Evolutionary conservation across 305 asterid genomes (phyloP).

Genomic region (Rubia occidens): DNA sequence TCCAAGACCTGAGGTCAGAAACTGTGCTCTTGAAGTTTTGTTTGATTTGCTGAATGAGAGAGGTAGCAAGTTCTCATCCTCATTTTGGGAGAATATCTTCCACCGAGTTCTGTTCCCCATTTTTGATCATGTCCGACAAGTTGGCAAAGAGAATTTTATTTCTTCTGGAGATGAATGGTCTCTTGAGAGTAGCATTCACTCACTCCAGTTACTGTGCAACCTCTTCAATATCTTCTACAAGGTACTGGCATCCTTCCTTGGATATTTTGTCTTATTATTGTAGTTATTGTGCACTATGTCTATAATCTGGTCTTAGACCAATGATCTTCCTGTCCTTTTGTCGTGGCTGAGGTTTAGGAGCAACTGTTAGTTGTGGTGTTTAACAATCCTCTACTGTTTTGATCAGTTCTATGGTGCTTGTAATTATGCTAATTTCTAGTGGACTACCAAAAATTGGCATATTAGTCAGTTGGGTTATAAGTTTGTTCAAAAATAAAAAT

Average conservation of each 20-base stretch:
- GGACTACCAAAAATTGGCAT: neutral
- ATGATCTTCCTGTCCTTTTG: neutral
- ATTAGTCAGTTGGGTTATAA: slow-evolving; percentile 1
- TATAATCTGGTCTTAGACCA: neutral
- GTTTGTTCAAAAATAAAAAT: neutral
- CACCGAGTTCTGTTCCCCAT: slow-evolving; percentile 89
- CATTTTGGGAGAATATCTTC: slow-evolving; percentile 95
- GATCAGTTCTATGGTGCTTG: neutral
- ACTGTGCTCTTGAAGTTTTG: slow-evolving; percentile 97
- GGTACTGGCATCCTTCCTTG: slow-evolving; percentile 35
- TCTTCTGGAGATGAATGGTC: slow-evolving; percentile 72
- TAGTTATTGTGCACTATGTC: too few relatives aligned
- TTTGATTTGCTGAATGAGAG: slow-evolving; percentile 96
- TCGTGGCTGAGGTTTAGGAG: neutral
- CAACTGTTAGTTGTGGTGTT: neutral
- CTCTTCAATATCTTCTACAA: slow-evolving; percentile 96
- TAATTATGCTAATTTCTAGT: neutral
- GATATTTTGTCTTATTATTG: neutral
- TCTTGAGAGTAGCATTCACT: slow-evolving; percentile 86
- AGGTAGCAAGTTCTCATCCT: slow-evolving; percentile 89
- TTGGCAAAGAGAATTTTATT: slow-evolving; percentile 58
- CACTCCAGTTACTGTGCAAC: slow-evolving; percentile 90
- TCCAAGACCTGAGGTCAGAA: slow-evolving; percentile 90
- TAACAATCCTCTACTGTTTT: neutral
- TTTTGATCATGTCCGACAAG: slow-evolving; percentile 88